Evolutionary conservation across 177 flowering plant genomes (phyloP).

Genomic region (Telopea speciosissima): DNA sequence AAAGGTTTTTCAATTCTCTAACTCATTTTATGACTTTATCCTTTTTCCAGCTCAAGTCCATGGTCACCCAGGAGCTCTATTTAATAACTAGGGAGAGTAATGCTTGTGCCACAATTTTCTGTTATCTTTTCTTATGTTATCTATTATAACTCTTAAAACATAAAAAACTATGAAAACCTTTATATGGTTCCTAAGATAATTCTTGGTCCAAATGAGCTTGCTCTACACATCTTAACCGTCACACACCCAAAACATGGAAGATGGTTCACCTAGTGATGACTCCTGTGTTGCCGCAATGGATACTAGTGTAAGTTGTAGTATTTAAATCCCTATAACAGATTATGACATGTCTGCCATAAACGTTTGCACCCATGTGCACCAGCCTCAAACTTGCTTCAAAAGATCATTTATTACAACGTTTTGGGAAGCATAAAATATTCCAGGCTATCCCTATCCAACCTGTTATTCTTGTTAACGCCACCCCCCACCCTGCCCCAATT

Average conservation of each 20-base stretch:
- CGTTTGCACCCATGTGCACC: neutral
- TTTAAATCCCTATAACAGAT: too few relatives aligned
- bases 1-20: conserved; percentile 38
- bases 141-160: too few relatives aligned
- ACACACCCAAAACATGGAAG: neutral
- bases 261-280: too few relatives aligned
- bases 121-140: too few relatives aligned
- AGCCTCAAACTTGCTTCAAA: neutral
- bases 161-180: too few relatives aligned
- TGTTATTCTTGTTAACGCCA: too few relatives aligned
- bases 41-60: neutral
- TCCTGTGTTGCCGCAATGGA: too few relatives aligned
- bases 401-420: too few relatives aligned
- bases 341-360: neutral
- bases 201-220: neutral
- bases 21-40: neutral
- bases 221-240: neutral
- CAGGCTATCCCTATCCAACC: neutral
- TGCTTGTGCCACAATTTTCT: neutral
- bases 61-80: too few relatives aligned
- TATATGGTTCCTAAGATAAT: neutral
- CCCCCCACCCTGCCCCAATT: neutral
- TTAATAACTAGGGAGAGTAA: neutral
- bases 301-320: too few relatives aligned
- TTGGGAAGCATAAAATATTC: neutral